These are phyloP conservation scores for Amauroascus verrucosus DNA, from an alignment of 2,329 filamentous ascomycete species.

Conservation along the genomic window DNA sequence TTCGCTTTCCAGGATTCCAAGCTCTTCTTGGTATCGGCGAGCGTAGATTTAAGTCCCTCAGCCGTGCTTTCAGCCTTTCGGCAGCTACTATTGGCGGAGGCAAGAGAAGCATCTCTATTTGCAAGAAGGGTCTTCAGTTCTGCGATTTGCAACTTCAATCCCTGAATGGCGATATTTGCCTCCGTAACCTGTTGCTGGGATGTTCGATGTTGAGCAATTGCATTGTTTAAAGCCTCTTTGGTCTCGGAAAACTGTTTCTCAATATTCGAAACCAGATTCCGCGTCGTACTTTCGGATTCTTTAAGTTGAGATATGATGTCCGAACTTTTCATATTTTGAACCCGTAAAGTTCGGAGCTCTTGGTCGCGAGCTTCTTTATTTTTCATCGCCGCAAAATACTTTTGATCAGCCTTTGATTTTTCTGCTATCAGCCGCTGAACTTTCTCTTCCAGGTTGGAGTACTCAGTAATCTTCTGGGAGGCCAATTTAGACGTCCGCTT, in stretches of 20 bases:
- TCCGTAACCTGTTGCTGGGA: slow-evolving; percentile 64
- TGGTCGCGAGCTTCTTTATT: slow-evolving; percentile 75
- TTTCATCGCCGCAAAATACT: slow-evolving; percentile 93
- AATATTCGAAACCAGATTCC: slow-evolving; percentile 65
- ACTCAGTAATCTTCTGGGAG: slow-evolving; percentile 75
- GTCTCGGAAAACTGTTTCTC: slow-evolving; percentile 85
- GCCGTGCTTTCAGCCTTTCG: slow-evolving; percentile 59
- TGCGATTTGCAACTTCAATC: slow-evolving; percentile 61
- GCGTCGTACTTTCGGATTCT: slow-evolving; percentile 70
- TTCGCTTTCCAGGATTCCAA: slow-evolving; percentile 79
- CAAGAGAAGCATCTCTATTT: slow-evolving; percentile 60
- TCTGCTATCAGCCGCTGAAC: slow-evolving; percentile 65
- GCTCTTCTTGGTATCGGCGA: slow-evolving; percentile 71
- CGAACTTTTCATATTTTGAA: slow-evolving; percentile 78
- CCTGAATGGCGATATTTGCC: slow-evolving; percentile 57
- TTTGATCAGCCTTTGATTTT: slow-evolving; percentile 94
- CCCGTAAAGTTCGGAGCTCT: slow-evolving; percentile 67
- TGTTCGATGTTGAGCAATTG: slow-evolving; percentile 62
- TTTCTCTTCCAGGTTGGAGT: slow-evolving; percentile 65
- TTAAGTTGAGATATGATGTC: slow-evolving; percentile 92
- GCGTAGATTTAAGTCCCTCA: slow-evolving; percentile 65
- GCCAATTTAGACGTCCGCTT: slow-evolving; percentile 78
- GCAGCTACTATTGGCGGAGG: slow-evolving; percentile 52
- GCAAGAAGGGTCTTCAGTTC: slow-evolving; percentile 67
- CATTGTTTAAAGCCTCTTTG: slow-evolving; percentile 63